Conservation (phyloP, 371 early-diverging fungal genomes). For the Circinella minor region DNA sequence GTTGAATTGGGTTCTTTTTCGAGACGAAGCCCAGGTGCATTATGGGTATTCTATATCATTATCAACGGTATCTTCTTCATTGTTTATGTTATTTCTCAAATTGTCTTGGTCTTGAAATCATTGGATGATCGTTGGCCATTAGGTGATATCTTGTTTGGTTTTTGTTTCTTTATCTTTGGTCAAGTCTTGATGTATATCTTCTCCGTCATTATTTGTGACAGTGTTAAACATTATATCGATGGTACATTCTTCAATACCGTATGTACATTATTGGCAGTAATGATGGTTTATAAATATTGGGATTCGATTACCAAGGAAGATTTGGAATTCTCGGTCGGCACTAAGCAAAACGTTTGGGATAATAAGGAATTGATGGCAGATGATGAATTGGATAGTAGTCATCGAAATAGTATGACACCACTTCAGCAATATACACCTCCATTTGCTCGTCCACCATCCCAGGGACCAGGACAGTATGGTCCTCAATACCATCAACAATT, state of each 20-base stretch:
- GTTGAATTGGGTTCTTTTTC: constrained; percentile 65
- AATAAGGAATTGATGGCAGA: constrained; percentile 80
- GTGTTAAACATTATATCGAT: constrained; percentile 94
- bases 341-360: constrained; percentile 93
- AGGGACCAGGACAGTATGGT: constrained; percentile 22
- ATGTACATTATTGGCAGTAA: constrained; percentile 90
- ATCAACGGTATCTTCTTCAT: constrained; percentile 82
- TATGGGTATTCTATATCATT: constrained; percentile 91
- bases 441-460: constrained; percentile 16
- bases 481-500: constrained; percentile 33
- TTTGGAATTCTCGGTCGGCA: constrained; percentile 93
- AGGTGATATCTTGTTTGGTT: constrained; percentile 90
- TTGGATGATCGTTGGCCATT: constrained; percentile 97
- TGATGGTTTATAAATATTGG: constrained; percentile 99
- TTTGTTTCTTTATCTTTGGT: constrained; percentile 85
- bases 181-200: constrained; percentile 83
- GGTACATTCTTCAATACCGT: constrained; percentile 95
- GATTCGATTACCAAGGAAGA: constrained; percentile 98
- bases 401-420: constrained; percentile 29
- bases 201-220: constrained; percentile 80
- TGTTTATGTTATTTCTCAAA: constrained; percentile 89
- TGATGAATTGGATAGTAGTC: constrained; percentile 41
- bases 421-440: constrained; percentile 20
- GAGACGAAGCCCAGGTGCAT: constrained; percentile 66
- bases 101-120: constrained; percentile 91